Base-by-base conservation (phyloP, 169 alveolate genomes). In the Cryptosporidium tyzzeri region DNA sequence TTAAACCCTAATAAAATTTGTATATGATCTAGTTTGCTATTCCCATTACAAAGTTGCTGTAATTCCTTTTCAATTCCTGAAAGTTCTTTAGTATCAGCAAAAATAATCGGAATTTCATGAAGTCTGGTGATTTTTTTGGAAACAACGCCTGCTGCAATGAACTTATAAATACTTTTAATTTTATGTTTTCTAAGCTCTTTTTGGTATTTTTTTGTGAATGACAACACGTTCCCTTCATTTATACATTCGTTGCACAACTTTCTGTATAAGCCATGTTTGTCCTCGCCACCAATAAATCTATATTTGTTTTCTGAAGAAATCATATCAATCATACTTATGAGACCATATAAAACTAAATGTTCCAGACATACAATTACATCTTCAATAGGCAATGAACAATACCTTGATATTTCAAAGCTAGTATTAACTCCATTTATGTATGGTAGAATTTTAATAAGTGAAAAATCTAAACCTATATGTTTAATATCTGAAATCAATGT, bases 271-370 rank as follows among this genome's bases (percentile, higher is more conserved):
- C 44, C 65, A 44, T 70, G 37, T 26, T 80, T 33, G n/a, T 62
- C 33, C 26, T 61, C 39, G 35, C 62, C 55, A 1, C 89, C 89
- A 61, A 80, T 62, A 41, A 61, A 80, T 65, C 89, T 80, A 65
- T 80, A 80, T 45, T 26, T 80, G 23, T 80, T 80, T 62, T 80
- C 89, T 21, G 55, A 18, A 45, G 89, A 58, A 50, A 80, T 59
- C 89, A 80, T 80, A 48, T 80, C 89, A 29, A 80, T 59, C 10
- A 80, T 80, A n/a, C 9, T 41, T 14, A 80, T 80, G 6, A 80
- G 21, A 14, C 67, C 37, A 80, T 80, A 80, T 37, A 62, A 35
- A 44, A 65, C 51, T 80, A 80, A 48, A 35, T 80, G 75, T 48
- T 80, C 74, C n/a, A 80, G 21, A 26, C 89, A 62, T 37, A 50